phyloP scores from a whole-genome alignment of 805 yeast genomes.

The Zygosaccharomyces lentus region DNA sequence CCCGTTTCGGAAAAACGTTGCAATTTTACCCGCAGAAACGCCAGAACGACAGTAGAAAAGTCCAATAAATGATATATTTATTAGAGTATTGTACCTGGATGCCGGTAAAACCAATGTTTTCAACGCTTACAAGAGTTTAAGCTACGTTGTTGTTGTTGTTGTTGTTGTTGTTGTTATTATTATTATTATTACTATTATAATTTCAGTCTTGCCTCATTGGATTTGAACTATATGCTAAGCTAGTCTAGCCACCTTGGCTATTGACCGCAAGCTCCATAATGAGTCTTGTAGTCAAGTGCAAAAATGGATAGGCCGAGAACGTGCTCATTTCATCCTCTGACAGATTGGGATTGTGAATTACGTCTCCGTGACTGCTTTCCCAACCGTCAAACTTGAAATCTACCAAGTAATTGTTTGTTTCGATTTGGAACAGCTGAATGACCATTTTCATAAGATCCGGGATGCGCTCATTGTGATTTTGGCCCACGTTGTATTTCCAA shows the following conservation, averaged over 20 bases:
- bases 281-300: conserved; percentile 85
- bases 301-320: conserved; percentile 92
- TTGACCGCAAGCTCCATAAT: conserved; percentile 97
- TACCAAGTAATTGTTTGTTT: conserved; percentile 91
- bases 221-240: background rate
- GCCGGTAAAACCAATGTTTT: too few relatives aligned
- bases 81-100: too few relatives aligned
- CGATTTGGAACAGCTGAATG: conserved; percentile 90
- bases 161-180: too few relatives aligned
- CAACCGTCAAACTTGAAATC: conserved; percentile 98
- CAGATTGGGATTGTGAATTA: conserved; percentile 26
- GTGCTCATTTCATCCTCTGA: conserved; percentile 72
- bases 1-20: conserved; percentile 3
- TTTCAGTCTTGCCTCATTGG: background rate
- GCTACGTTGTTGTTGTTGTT: too few relatives aligned
- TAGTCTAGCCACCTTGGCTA: conserved; percentile 49
- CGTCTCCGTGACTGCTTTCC: conserved; percentile 52
- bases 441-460: conserved; percentile 95
- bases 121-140: too few relatives aligned
- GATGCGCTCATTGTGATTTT: conserved; percentile 35
- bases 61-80: background rate
- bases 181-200: background rate
- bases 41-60: background rate
- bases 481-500: conserved; percentile 69
- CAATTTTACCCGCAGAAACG: conserved; percentile 2